A percentile compares a stretch with the other conserved stretches of the same genome.
Evolutionary conservation across 2,329 filamentous ascomycete species (phyloP).

Genomic region (Penicillium thymicola): DNA sequence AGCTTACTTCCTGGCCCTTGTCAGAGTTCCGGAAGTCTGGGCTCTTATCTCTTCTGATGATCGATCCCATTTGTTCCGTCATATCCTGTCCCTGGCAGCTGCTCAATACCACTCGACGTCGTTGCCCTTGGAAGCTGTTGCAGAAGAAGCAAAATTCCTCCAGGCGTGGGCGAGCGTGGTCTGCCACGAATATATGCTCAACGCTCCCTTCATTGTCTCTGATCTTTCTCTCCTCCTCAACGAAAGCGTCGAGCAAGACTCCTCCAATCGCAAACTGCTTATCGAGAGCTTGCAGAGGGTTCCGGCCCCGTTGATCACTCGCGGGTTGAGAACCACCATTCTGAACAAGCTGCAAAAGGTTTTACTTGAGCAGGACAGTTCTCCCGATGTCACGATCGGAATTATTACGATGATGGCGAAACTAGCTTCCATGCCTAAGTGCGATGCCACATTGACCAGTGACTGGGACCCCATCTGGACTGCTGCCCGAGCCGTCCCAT

Average conservation of each 20-base stretch:
- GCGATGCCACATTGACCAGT: slow-evolving; percentile 34
- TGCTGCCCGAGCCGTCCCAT: slow-evolving; percentile 32
- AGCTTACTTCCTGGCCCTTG: slow-evolving; percentile 34
- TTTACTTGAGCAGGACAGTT: slow-evolving; percentile 28
- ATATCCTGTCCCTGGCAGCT: slow-evolving; percentile 32
- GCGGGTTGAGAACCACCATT: slow-evolving; percentile 34
- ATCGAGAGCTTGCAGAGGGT: slow-evolving; percentile 38
- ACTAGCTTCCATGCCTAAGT: slow-evolving; percentile 40
- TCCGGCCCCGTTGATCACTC: slow-evolving; percentile 36
- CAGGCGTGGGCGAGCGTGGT: slow-evolving; percentile 39
- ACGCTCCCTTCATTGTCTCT: slow-evolving; percentile 31
- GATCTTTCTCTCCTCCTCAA: slow-evolving; percentile 36
- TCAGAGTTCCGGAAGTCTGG: slow-evolving; percentile 33
- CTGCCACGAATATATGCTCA: slow-evolving; percentile 41
- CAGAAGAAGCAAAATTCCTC: slow-evolving; percentile 30
- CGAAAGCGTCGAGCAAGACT: slow-evolving; percentile 31
- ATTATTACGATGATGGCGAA: slow-evolving; percentile 41
- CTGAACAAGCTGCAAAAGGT: slow-evolving; percentile 36
- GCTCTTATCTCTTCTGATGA: slow-evolving; percentile 28
- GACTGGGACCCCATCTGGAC: slow-evolving; percentile 39
- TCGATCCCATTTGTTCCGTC: slow-evolving; percentile 33
- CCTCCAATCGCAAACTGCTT: slow-evolving; percentile 27
- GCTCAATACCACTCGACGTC: slow-evolving; percentile 27
- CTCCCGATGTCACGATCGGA: slow-evolving; percentile 29
- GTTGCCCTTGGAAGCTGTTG: slow-evolving; percentile 25